phyloP scores from a whole-genome alignment of 2,329 filamentous ascomycete genomes.

The Colletotrichum tamarilloi region DNA sequence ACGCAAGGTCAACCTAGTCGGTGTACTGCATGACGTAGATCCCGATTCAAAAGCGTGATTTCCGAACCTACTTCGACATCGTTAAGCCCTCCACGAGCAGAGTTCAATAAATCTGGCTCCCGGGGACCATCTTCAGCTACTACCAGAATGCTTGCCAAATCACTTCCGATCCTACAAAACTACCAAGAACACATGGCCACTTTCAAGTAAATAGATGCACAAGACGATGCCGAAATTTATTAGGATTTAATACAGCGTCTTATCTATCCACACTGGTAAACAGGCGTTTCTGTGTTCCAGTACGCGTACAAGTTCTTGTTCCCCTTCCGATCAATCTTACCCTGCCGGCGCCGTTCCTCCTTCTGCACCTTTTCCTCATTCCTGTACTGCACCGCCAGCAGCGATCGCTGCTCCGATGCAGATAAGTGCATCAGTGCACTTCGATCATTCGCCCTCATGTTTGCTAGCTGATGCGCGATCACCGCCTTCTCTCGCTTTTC shows the following conservation, averaged over 20 bases:
- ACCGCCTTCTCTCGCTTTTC: slow-evolving; percentile 30
- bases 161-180: too few species aligned
- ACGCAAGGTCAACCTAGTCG: background rate
- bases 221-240: background rate
- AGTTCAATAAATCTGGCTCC: background rate
- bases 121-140: too few species aligned
- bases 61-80: background rate
- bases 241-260: background rate
- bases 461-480: slow-evolving; percentile 38
- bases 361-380: slow-evolving; percentile 41
- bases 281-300: slow-evolving; percentile 38
- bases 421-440: slow-evolving; percentile 42
- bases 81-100: background rate
- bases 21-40: background rate
- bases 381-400: slow-evolving; percentile 42
- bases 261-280: slow-evolving; percentile 14
- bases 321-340: slow-evolving; percentile 37
- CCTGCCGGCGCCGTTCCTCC: slow-evolving; percentile 34
- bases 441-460: slow-evolving; percentile 41
- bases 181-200: background rate
- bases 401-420: slow-evolving; percentile 41
- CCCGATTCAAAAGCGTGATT: background rate
- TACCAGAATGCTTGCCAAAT: too few species aligned
- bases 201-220: background rate
- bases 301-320: slow-evolving; percentile 41